phyloP scores from a whole-genome alignment of 495 filamentous ascomycete genomes.

The Xylona heveae region DNA sequence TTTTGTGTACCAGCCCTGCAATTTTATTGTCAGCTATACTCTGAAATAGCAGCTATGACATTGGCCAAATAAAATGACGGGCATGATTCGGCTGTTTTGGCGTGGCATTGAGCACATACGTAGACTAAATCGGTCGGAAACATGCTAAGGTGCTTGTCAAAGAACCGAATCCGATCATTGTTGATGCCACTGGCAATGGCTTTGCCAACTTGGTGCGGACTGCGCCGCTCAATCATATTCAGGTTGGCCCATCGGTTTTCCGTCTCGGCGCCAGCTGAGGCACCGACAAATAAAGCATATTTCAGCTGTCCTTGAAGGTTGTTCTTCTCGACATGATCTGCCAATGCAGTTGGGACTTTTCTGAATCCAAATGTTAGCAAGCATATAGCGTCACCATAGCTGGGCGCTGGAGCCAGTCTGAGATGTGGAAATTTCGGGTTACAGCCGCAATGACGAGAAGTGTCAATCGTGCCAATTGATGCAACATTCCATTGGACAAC shows the following conservation, averaged over 20 bases:
- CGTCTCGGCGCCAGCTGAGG: constrained; percentile 73
- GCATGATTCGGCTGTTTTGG: too few relatives aligned
- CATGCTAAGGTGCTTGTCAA: constrained; percentile 86
- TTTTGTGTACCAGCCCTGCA: constrained; percentile 58
- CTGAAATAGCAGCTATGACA: too few relatives aligned
- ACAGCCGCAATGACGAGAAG: constrained; percentile 1
- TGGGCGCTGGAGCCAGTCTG: not conserved
- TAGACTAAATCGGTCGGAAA: constrained; percentile 78
- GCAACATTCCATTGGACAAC: not conserved
- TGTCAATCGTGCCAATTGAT: not conserved
- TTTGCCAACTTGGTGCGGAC: constrained; percentile 83
- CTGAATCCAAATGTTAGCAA: constrained; percentile 17
- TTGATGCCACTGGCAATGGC: constrained; percentile 84
- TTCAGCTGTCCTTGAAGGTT: constrained; percentile 62
- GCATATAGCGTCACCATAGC: not conserved
- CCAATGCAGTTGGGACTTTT: constrained; percentile 65
- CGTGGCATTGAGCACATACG: too few relatives aligned
- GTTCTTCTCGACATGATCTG: constrained; percentile 82
- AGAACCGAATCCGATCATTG: constrained; percentile 72
- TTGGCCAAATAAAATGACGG: too few relatives aligned
- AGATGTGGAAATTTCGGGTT: too few relatives aligned
- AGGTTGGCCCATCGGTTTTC: constrained; percentile 74
- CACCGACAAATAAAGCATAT: constrained; percentile 75
- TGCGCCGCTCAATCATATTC: constrained; percentile 75
- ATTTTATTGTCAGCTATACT: too few relatives aligned